Conservation (phyloP, 176 grass and related monocot species). For the Urochloa ruziziensis region DNA sequence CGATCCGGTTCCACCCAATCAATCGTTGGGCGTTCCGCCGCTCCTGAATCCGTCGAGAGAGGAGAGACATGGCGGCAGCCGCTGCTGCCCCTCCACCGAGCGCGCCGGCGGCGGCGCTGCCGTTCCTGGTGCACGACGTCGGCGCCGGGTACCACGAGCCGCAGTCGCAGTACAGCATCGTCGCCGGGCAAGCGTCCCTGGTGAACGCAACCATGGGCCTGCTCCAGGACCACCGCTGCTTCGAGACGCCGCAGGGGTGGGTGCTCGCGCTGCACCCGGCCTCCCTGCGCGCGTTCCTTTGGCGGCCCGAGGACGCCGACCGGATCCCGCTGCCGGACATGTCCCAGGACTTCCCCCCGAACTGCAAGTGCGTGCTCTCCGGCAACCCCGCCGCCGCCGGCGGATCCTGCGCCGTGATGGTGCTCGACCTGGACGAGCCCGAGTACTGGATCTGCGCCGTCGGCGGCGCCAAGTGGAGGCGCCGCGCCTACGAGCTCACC, state of each 20-base stretch:
- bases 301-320: background rate
- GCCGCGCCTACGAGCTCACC: background rate
- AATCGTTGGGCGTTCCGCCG: too few species aligned
- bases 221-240: background rate
- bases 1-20: too few species aligned
- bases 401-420: background rate
- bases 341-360: background rate
- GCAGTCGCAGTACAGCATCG: background rate
- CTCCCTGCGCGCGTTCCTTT: background rate
- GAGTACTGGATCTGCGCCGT: background rate
- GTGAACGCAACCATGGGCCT: background rate
- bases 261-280: background rate
- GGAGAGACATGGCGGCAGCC: too few species aligned
- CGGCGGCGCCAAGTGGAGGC: background rate
- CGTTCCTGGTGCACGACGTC: too few species aligned
- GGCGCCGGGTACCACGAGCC: background rate
- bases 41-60: too few species aligned
- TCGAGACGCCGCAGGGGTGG: slow-evolving; percentile 1
- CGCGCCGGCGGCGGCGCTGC: too few species aligned
- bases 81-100: too few species aligned
- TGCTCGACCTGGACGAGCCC: background rate
- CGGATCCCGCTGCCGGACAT: background rate
- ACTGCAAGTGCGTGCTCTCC: slow-evolving; percentile 1
- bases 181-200: too few species aligned
- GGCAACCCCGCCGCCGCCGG: background rate